Conservation (phyloP, 345 rosid species). For the Syzygium oleosum region DNA sequence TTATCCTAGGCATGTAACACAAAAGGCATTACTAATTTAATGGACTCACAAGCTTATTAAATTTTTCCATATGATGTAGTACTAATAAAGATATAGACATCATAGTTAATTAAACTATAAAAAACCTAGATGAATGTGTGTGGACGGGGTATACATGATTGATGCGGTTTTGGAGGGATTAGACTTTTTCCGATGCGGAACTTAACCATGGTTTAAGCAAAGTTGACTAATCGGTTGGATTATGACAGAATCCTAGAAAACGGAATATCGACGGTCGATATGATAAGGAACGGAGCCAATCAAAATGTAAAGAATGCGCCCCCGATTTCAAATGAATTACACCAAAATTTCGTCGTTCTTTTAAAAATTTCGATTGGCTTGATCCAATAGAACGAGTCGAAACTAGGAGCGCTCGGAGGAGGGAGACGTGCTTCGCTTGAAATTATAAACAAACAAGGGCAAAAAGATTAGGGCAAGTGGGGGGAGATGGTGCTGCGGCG, state of each 20-base stretch:
- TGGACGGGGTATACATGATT: slow-evolving; percentile 28
- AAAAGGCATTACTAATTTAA: not conserved
- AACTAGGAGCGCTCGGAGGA: not conserved
- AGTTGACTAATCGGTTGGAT: slow-evolving; percentile 31
- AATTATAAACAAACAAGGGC: not conserved
- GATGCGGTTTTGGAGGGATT: slow-evolving; percentile 6
- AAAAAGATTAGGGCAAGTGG: not conserved
- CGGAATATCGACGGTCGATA: not conserved
- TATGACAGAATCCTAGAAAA: not conserved
- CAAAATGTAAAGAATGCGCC: not conserved
- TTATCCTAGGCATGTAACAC: not conserved
- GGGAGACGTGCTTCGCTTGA: not conserved
- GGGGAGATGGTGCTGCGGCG: slow-evolving; percentile 27
- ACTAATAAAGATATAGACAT: not conserved
- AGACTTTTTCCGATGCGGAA: not conserved
- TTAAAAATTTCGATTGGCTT: not conserved
- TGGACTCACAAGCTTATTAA: not conserved
- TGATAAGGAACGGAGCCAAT: not conserved
- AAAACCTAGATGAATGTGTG: slow-evolving; percentile 15
- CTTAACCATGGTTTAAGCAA: slow-evolving; percentile 30
- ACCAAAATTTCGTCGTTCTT: not conserved
- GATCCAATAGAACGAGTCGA: not conserved
- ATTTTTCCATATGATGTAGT: not conserved
- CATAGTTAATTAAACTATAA: not conserved
- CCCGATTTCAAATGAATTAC: rapidly evolving